Conservation (phyloP, 768 basidiomycete genomes). For the Mycena olivaceomarginata region DNA sequence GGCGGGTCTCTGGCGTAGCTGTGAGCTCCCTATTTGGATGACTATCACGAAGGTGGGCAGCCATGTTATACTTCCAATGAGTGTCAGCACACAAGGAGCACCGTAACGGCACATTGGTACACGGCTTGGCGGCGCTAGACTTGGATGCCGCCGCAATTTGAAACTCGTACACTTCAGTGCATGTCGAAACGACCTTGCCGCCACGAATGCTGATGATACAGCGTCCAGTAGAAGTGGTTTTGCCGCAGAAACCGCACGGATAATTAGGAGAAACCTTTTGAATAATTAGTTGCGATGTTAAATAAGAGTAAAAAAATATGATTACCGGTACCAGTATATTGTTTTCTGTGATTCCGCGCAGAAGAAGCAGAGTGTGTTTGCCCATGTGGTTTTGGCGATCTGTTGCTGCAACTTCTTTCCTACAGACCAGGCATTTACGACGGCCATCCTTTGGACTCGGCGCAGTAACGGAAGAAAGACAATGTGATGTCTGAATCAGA, state of each 20-base stretch:
- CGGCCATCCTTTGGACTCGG: slow-evolving; percentile 16
- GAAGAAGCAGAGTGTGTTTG: too few relatives aligned
- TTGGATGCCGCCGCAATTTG: not conserved
- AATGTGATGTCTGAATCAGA: not conserved
- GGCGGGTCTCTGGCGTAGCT: not conserved
- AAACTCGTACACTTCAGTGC: not conserved
- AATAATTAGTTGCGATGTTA: slow-evolving; percentile 38
- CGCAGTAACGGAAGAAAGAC: not conserved
- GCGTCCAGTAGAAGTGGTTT: not conserved
- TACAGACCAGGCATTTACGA: slow-evolving; percentile 39
- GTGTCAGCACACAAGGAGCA: slow-evolving; percentile 47
- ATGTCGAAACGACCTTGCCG: not conserved
- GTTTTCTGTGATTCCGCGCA: slow-evolving; percentile 33
- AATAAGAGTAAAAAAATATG: not conserved
- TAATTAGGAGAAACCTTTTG: slow-evolving; percentile 9
- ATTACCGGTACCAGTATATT: slow-evolving; percentile 2
- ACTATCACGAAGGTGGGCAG: slow-evolving; percentile 46
- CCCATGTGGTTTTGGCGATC: slow-evolving; percentile 48
- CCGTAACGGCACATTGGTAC: slow-evolving; percentile 53
- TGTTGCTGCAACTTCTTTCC: slow-evolving; percentile 4
- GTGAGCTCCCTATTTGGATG: slow-evolving; percentile 46
- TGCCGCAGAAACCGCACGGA: not conserved
- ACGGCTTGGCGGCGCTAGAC: slow-evolving; percentile 17
- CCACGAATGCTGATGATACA: not conserved
- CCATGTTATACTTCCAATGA: slow-evolving; percentile 57